Evolutionary conservation across 331 rosid genomes (phyloP).

Genomic region (Acacia pycnantha): DNA sequence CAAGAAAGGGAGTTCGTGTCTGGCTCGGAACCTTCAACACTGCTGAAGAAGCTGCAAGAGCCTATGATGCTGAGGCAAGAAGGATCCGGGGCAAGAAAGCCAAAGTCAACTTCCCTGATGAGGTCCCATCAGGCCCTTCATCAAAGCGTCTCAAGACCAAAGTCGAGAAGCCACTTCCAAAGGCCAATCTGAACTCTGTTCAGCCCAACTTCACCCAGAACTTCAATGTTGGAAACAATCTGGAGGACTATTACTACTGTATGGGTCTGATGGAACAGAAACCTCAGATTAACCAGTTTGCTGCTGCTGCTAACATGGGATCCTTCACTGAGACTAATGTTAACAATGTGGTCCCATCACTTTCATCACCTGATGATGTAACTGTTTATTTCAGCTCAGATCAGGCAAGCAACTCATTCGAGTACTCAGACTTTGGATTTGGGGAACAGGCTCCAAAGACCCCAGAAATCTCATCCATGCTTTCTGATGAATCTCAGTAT

Average conservation of each 20-base stretch:
- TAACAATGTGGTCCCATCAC: constrained; percentile 38
- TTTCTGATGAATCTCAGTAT: constrained; percentile 52
- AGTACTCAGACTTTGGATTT: constrained; percentile 70
- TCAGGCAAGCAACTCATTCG: constrained; percentile 79
- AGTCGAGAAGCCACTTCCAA: constrained; percentile 35
- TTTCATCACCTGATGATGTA: constrained; percentile 34
- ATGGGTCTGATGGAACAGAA: constrained; percentile 74
- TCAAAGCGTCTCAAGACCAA: constrained; percentile 46
- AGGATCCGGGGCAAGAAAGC: constrained; percentile 95
- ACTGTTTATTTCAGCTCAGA: constrained; percentile 62
- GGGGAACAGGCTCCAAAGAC: constrained; percentile 74
- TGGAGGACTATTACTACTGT: constrained; percentile 44
- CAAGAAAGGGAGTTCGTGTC: constrained; percentile 95
- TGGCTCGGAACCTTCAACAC: constrained; percentile 99
- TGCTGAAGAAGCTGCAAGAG: constrained; percentile 99
- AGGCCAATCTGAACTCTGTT: constrained; percentile 36
- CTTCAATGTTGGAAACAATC: constrained; percentile 34
- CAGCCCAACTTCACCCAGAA: constrained; percentile 49
- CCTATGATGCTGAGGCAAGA: constrained; percentile 95
- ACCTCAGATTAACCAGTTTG: constrained; percentile 50
- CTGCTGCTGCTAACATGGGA: constrained; percentile 37
- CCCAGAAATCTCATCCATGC: constrained; percentile 79
- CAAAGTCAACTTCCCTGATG: constrained; percentile 90
- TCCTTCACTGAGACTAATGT: constrained; percentile 39
- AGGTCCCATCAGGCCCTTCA: constrained; percentile 38